Evolutionary conservation across 305 asterid genomes (phyloP).

Genomic region (Ilex paraguariensis): DNA sequence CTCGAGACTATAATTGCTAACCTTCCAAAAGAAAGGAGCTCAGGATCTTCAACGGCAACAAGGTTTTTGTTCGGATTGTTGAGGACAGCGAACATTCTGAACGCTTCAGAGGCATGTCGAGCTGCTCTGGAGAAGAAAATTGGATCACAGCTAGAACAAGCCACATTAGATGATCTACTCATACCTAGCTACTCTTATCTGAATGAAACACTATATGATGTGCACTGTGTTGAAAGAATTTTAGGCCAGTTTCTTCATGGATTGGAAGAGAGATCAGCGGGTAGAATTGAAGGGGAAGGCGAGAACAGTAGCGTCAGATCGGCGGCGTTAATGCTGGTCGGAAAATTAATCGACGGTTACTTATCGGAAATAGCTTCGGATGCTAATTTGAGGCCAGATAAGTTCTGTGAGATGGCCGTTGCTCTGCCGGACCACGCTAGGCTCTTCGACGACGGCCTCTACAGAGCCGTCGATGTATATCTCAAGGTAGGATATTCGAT

Average conservation of each 20-base stretch:
- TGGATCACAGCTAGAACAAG: conserved; percentile 77
- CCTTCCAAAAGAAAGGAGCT: conserved; percentile 53
- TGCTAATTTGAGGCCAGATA: conserved; percentile 73
- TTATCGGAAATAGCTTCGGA: conserved; percentile 95
- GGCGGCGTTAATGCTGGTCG: conserved; percentile 68
- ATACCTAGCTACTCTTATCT: conserved; percentile 93
- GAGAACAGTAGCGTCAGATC: conserved; percentile 36
- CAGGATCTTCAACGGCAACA: conserved; percentile 36
- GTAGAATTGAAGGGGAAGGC: conserved; percentile 37
- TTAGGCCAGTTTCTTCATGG: conserved; percentile 50
- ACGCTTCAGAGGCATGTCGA: conserved; percentile 62
- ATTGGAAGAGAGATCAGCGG: conserved; percentile 39
- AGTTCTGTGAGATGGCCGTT: conserved; percentile 67
- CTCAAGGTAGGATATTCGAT: conserved; percentile 53
- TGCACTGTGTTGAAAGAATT: conserved; percentile 86
- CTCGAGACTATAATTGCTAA: conserved; percentile 62
- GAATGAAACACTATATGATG: conserved; percentile 85
- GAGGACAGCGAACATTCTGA: conserved; percentile 71
- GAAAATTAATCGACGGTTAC: conserved; percentile 89
- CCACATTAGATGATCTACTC: conserved; percentile 77
- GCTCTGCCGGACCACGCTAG: conserved; percentile 83
- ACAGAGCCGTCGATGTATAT: conserved; percentile 95
- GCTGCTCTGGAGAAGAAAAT: conserved; percentile 74
- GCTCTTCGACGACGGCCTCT: conserved; percentile 85
- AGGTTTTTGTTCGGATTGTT: conserved; percentile 68